Conservation (phyloP, 2,329 filamentous ascomycete species). For the Coniochaeta hoffmannii region DNA sequence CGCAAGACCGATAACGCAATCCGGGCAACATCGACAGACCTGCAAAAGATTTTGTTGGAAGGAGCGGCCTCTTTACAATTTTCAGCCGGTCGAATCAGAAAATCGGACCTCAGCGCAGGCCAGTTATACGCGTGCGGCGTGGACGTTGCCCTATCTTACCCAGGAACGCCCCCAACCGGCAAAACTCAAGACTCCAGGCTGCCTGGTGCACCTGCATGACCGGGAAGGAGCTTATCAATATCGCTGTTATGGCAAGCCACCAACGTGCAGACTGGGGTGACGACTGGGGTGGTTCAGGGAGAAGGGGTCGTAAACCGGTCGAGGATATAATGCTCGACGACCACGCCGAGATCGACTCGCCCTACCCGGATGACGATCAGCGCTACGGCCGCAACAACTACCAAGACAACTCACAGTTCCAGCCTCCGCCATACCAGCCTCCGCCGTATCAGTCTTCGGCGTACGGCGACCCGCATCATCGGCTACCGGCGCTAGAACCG, state of each 20-base stretch:
- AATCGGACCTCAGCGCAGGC: too few species aligned
- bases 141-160: neutral
- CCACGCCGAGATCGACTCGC: neutral
- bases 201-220: neutral
- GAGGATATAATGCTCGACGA: neutral
- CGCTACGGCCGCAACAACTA: neutral
- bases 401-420: neutral
- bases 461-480: neutral
- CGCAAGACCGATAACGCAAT: neutral
- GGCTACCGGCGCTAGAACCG: neutral
- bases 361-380: neutral
- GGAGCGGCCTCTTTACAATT: neutral
- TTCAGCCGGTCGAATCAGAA: neutral
- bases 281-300: neutral
- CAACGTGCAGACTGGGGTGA: neutral
- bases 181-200: neutral
- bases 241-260: neutral
- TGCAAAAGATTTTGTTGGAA: neutral
- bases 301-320: neutral
- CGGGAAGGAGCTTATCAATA: neutral
- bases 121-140: neutral
- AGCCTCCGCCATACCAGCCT: too few species aligned
- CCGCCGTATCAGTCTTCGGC: too few species aligned
- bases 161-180: neutral
- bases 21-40: neutral